Evolutionary conservation across 1,284 basidiomycete genomes (phyloP).

Genomic region (Polyporus tsugae): DNA sequence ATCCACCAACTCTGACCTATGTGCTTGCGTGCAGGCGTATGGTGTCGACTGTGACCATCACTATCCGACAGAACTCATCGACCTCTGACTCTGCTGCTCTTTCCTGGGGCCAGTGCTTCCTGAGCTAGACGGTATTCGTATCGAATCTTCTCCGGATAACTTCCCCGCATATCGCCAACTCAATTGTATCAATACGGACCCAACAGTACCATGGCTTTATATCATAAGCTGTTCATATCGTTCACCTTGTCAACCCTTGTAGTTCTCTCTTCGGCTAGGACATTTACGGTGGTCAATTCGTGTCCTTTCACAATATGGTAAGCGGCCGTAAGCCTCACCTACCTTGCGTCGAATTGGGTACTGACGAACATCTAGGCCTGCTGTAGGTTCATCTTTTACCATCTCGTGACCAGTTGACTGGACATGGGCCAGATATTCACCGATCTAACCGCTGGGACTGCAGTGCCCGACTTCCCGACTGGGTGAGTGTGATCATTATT

Average conservation of each 20-base stretch:
- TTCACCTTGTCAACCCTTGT: neutral
- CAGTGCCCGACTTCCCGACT: constrained; percentile 38
- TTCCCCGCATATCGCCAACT: neutral
- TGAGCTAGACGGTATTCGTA: no score
- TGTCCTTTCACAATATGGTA: constrained; percentile 48
- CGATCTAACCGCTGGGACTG: constrained; percentile 35
- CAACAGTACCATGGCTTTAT: neutral
- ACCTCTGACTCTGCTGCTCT: no score
- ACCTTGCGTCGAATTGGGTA: neutral
- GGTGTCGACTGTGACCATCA: no score
- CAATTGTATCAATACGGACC: neutral
- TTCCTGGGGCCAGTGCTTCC: no score
- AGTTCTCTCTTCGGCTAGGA: constrained; percentile 13
- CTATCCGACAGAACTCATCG: no score
- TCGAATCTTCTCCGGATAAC: no score
- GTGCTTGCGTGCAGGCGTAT: no score
- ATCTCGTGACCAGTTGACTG: neutral
- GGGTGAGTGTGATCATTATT: constrained; percentile 29
- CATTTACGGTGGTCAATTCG: constrained; percentile 44
- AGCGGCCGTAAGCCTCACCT: constrained; percentile 23
- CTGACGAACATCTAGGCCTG: constrained; percentile 35
- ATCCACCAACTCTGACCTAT: no score
- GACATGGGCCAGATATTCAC: constrained; percentile 35
- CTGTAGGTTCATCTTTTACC: constrained; percentile 28
- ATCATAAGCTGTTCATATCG: neutral